Base-by-base conservation (phyloP, 371 early-diverging fungal genomes). In the Mortierella sp. region DNA sequence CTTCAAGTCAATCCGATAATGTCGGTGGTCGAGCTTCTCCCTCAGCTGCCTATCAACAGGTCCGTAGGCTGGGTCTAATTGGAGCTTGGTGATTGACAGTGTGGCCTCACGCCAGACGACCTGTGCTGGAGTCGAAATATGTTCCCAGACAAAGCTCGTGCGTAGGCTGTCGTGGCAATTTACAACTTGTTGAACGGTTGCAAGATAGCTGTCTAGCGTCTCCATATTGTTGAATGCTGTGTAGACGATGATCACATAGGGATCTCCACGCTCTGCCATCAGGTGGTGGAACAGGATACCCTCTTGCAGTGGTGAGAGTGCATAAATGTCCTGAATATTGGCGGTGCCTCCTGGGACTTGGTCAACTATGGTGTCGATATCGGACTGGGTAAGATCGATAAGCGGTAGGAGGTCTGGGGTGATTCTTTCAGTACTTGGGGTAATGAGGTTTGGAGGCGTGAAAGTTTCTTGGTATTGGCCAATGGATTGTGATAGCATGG, bases 291-390 rank as follows among this genome's bases (percentile, higher is more conserved):
- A 59, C 21, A 59, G n/a, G 26, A 55, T 53, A 11, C 63, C 63
- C 19, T 63, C 63, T 41, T 63, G 63, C 19, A 55, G 27, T 9
- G 63, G 55, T 9, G 63, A 53, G 2, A 63, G 49, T 1, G 63
- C 28, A 41, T 63, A 63, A 31, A 63, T 63, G 28, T 65, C 65
- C 52, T 65, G 65, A 34, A 65, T 57, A 39, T 64, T 64, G 34
- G 44, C 30, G 6, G 42, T 11, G 4, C 57, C 64, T 4, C 64
- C 64, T 2, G 62, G 54, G 21, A 47, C 24, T 9, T 15, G 31
- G 3, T 46, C 2, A 8, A 53, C 31, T 15, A 61, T 32, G 8
- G 8, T 19, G 47, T 61, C 62, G 48, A 61, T 61, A 1, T 61
- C 62, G 12, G 14, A 4, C 27, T 61, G 62, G 17, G 27, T 44